Conservation (phyloP, 176 grass and related monocot species). For the Dendrocalamus sinicus region DNA sequence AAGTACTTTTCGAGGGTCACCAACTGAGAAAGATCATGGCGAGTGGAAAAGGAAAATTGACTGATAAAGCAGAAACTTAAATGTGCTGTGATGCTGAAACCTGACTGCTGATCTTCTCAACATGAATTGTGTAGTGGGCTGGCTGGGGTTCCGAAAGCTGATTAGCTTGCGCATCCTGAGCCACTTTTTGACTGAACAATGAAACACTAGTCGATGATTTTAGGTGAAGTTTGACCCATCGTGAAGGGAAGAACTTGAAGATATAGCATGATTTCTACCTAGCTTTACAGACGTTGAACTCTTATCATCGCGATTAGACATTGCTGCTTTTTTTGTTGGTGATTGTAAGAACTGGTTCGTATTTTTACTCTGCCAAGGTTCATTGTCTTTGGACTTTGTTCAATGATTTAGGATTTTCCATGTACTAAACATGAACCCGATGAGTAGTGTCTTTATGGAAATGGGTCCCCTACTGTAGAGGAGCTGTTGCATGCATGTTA, state of each 20-base stretch:
- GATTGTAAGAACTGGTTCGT: background rate
- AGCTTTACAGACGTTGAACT: background rate
- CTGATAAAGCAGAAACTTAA: conserved; percentile 22
- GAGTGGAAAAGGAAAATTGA: conserved; percentile 39
- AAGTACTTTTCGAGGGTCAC: conserved; percentile 56
- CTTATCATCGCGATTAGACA: background rate
- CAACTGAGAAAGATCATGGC: conserved; percentile 43
- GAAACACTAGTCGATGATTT: background rate
- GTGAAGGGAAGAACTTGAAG: background rate
- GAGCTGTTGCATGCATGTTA: background rate
- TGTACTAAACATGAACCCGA: background rate
- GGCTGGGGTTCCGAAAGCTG: conserved; percentile 33
- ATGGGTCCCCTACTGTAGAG: background rate
- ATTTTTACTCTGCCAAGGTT: background rate
- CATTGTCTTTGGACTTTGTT: background rate
- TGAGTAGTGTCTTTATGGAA: background rate
- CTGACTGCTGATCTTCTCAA: conserved; percentile 40
- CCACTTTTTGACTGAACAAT: conserved; percentile 43
- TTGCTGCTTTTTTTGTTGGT: background rate
- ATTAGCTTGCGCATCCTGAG: conserved; percentile 28
- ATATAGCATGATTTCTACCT: background rate
- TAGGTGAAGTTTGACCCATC: conserved; percentile 16
- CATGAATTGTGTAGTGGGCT: conserved; percentile 48
- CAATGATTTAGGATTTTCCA: background rate
- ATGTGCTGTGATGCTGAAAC: conserved; percentile 13